A percentile compares a stretch with the other conserved stretches of the same genome.
These are phyloP conservation scores for Cutaneotrichosporon dermatis DNA, from an alignment of 1,284 basidiomycete genomes.

Conservation along the genomic window DNA sequence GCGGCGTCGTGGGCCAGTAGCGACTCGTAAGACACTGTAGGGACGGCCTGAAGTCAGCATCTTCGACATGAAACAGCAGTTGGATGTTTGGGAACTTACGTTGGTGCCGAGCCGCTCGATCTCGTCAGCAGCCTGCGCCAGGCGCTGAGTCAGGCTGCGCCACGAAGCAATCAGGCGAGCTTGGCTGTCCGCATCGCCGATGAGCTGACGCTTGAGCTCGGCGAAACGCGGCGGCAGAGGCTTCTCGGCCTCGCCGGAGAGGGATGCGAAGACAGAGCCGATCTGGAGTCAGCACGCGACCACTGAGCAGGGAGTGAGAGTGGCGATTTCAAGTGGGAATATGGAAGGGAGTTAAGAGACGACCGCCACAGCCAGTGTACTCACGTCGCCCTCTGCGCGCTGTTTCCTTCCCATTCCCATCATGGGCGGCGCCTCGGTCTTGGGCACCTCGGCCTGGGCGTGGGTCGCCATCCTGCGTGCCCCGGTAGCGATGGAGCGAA, in stretches of 20 bases:
- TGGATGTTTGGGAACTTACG: constrained; percentile 17
- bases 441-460: neutral
- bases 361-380: neutral
- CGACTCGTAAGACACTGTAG: constrained; percentile 55
- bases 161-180: constrained; percentile 57
- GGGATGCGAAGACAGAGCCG: constrained; percentile 58
- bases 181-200: constrained; percentile 46
- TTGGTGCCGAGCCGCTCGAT: constrained; percentile 51
- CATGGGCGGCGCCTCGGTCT: neutral
- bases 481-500: neutral
- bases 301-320: no score
- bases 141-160: constrained; percentile 56
- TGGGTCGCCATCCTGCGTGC: neutral
- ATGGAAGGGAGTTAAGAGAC: no score
- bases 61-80: neutral
- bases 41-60: constrained; percentile 54
- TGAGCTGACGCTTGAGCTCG: constrained; percentile 58
- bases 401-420: constrained; percentile 11
- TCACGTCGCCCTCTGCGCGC: constrained; percentile 20
- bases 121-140: constrained; percentile 53
- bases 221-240: constrained; percentile 58
- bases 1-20: constrained; percentile 52
- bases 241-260: constrained; percentile 51
- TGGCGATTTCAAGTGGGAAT: no score
- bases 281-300: constrained; percentile 43